Conservation (phyloP, 768 basidiomycete genomes). For the Pholiota microspora region DNA sequence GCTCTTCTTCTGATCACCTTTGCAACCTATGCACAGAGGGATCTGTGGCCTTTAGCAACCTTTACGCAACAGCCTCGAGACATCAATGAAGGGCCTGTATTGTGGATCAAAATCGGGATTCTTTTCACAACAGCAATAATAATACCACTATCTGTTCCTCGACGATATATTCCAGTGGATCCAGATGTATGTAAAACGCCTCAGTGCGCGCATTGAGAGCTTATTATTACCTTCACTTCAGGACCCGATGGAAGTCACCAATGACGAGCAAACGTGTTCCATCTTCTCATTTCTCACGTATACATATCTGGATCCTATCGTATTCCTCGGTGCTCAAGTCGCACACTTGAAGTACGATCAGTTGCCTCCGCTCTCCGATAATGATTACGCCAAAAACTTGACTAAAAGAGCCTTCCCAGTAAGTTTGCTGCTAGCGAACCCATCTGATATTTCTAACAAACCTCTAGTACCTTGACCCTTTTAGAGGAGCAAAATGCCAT, state of each 20-base stretch:
- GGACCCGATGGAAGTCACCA: slow-evolving; percentile 28
- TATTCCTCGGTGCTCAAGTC: slow-evolving; percentile 39
- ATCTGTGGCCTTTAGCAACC: slow-evolving; percentile 54
- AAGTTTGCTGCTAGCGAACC: slow-evolving; percentile 1
- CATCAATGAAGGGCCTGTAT: slow-evolving; percentile 34
- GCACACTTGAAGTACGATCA: slow-evolving; percentile 45
- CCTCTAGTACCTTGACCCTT: slow-evolving; percentile 36
- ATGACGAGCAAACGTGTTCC: slow-evolving; percentile 50
- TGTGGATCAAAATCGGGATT: slow-evolving; percentile 47
- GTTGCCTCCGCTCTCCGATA: slow-evolving; percentile 60
- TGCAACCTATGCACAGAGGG: slow-evolving; percentile 48
- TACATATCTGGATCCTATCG: slow-evolving; percentile 49
- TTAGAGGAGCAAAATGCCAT: slow-evolving; percentile 38
- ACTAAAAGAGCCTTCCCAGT: slow-evolving; percentile 14
- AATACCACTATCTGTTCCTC: slow-evolving; percentile 50
- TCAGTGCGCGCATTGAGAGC: too few relatives aligned
- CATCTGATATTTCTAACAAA: background rate
- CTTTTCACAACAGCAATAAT: slow-evolving; percentile 33
- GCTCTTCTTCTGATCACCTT: slow-evolving; percentile 27
- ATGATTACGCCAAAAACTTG: slow-evolving; percentile 35
- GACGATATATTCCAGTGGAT: slow-evolving; percentile 50
- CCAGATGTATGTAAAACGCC: slow-evolving; percentile 35
- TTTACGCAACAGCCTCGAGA: slow-evolving; percentile 43
- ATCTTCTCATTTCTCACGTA: slow-evolving; percentile 40
- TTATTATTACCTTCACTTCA: slow-evolving; percentile 5